These are phyloP conservation scores for Taphrina betulina DNA, from an alignment of 1,139 yeast genomes.

Conservation along the genomic window DNA sequence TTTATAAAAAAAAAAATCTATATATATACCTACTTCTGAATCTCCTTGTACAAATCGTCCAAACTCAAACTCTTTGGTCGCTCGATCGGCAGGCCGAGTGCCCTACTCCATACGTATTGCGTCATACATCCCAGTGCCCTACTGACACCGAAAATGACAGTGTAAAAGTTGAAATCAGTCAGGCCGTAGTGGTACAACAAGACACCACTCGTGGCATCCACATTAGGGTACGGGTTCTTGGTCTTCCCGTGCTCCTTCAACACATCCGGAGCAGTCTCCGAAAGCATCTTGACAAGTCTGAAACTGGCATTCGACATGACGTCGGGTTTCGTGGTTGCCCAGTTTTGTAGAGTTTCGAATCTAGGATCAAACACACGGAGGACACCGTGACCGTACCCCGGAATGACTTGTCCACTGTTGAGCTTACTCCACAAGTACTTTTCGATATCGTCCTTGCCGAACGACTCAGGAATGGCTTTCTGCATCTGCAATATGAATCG, in stretches of 20 bases:
- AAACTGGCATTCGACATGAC: constrained; percentile 94
- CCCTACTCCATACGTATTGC: constrained; percentile 94
- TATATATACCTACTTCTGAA: constrained; percentile 13
- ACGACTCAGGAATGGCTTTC: constrained; percentile 71
- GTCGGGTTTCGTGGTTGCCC: constrained; percentile 53
- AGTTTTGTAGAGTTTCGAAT: constrained; percentile 97
- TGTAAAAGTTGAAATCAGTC: constrained; percentile 56
- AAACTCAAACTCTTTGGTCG: constrained; percentile 66
- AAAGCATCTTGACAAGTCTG: constrained; percentile 75
- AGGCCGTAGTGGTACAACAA: constrained; percentile 60
- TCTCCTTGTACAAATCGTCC: constrained; percentile 27
- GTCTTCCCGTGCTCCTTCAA: constrained; percentile 60
- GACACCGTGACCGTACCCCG: constrained; percentile 98
- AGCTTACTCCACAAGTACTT: constrained; percentile 91
- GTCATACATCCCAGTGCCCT: constrained; percentile 61
- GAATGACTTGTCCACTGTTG: constrained; percentile 92
- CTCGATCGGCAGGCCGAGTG: constrained; percentile 92
- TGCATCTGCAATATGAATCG: constrained; percentile 90
- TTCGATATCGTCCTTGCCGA: constrained; percentile 76
- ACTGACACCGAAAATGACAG: constrained; percentile 61
- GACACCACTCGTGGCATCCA: constrained; percentile 60
- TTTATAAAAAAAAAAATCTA: too few species aligned
- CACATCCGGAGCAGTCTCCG: constrained; percentile 57
- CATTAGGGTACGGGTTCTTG: constrained; percentile 65
- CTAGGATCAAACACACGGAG: constrained; percentile 97